Evolutionary conservation across 345 rosid species (phyloP), one percentile per base, ranked within the genome.

Genomic region (Lumnitzera littorea): DNA sequence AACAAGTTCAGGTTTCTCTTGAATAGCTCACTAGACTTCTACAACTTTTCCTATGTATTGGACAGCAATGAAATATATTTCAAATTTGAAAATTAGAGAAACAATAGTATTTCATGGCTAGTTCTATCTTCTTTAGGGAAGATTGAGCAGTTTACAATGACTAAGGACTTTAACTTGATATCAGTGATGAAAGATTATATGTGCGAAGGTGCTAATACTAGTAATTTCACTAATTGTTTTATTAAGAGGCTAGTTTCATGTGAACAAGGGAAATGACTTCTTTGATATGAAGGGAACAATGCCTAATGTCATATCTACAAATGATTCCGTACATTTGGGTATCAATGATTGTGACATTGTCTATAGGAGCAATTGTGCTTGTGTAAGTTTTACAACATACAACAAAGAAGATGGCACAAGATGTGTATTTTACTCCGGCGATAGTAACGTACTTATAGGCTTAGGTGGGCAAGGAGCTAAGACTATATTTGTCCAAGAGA

Each of bases 341-440:
- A 48, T 67, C 53, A 31, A 59, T 31, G 64, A 67, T 57, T 67
- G 70, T 29, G 64, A 60, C 15, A 60, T 67, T 12, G 25, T 52
- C 48, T 67, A 64, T 55, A 59, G 70, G 20, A 53, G 29, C 53
- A 53, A 67, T 60, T 67, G 70, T 36, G 53, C 64, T 52, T 60
- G 70, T 48, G 14, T 5, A 25, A 60, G 46, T 29, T 67, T 59
- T 53, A 6, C 70, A 43, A 25, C 70, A 24, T 51, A 27, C 36
- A 47, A 29, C 15, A 53, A 36, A 2, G 48, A 53, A 29, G 64
- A 53, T 47, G 64, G 54, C 31, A 24, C 31, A 24, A 55, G 60
- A 25, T 67, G 64, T 36, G 8, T 23, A 54, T 53, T 59, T 48
- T 53, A 52, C 53, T 67, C 52, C 3, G 70, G 31, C 10, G 60